A percentile compares a stretch with the other conserved stretches of the same genome.
Evolutionary conservation across 2,329 filamentous ascomycete species (phyloP).

Genomic region (Colletotrichum tofieldiae): DNA sequence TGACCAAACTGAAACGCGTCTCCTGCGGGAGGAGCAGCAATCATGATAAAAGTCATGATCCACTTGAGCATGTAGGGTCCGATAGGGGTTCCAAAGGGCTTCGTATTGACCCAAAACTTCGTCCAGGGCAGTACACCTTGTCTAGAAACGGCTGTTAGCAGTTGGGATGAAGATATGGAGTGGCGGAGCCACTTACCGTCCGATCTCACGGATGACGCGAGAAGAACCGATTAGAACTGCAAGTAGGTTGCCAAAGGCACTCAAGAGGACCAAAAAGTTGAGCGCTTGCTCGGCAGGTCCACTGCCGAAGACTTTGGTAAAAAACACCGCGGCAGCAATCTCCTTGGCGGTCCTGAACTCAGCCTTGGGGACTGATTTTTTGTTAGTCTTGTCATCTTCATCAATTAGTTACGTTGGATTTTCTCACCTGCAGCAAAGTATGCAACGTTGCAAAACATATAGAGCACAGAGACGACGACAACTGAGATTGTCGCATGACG

Average conservation of each 20-base stretch:
- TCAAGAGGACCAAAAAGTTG: constrained; percentile 71
- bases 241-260: constrained; percentile 72
- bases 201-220: constrained; percentile 73
- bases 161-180: too few species aligned
- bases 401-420: too few species aligned
- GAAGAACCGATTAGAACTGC: constrained; percentile 70
- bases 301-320: constrained; percentile 70
- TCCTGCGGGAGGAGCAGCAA: constrained; percentile 72
- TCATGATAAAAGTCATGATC: constrained; percentile 71
- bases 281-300: constrained; percentile 66
- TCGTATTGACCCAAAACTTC: constrained; percentile 73
- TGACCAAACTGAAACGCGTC: constrained; percentile 75
- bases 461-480: constrained; percentile 66
- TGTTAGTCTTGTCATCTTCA: not conserved
- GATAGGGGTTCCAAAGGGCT: constrained; percentile 74
- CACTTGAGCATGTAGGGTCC: constrained; percentile 73
- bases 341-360: constrained; percentile 66
- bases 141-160: constrained; percentile 38
- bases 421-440: constrained; percentile 63
- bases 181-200: constrained; percentile 52
- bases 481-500: constrained; percentile 66
- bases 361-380: constrained; percentile 61
- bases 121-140: constrained; percentile 75
- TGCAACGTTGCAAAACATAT: constrained; percentile 72
- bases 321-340: constrained; percentile 72